Percentiles rank a stretch among this genome's conserved stretches.
Conservation (phyloP, 2,329 filamentous ascomycete genomes). For the Talaromyces funiculosus region DNA sequence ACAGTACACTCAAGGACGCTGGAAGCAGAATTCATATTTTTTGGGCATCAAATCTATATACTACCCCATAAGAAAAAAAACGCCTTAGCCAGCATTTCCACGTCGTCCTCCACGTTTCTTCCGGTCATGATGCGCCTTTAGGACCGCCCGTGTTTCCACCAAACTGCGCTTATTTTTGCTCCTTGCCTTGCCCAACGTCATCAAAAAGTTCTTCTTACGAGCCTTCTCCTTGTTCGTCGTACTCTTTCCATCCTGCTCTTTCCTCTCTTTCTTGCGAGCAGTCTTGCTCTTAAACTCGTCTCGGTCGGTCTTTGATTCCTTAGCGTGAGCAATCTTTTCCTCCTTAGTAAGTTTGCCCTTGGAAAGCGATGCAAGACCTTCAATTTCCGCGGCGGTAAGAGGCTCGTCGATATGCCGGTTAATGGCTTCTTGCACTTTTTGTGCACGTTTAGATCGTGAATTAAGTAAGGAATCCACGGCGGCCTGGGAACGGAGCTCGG, state of each 20-base stretch:
- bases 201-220: conserved; percentile 95
- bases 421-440: conserved; percentile 37
- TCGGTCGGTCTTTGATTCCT: conserved; percentile 71
- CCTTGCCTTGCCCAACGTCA: conserved; percentile 96
- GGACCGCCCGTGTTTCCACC: conserved; percentile 71
- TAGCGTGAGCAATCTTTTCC: conserved; percentile 76
- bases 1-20: not conserved
- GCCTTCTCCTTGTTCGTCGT: conserved; percentile 97
- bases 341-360: conserved; percentile 78
- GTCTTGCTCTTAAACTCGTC: conserved; percentile 80
- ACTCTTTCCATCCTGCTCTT: conserved; percentile 84
- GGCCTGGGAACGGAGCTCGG: conserved; percentile 73
- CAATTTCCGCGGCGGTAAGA: conserved; percentile 85
- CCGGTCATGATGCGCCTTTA: conserved; percentile 75
- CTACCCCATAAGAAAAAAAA: not conserved
- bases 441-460: conserved; percentile 40
- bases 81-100: conserved; percentile 51
- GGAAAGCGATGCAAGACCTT: conserved; percentile 70
- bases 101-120: conserved; percentile 78
- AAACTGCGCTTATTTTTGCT: conserved; percentile 92
- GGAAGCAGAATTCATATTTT: not conserved
- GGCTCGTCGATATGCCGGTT: conserved; percentile 75
- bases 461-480: conserved; percentile 59
- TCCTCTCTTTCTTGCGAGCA: conserved; percentile 78
- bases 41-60: not conserved